Percentiles rank a stretch among this genome's conserved stretches.
These are phyloP conservation scores for Xylariales sp. DNA, from an alignment of 2,329 filamentous ascomycete genomes.

Conservation along the genomic window DNA sequence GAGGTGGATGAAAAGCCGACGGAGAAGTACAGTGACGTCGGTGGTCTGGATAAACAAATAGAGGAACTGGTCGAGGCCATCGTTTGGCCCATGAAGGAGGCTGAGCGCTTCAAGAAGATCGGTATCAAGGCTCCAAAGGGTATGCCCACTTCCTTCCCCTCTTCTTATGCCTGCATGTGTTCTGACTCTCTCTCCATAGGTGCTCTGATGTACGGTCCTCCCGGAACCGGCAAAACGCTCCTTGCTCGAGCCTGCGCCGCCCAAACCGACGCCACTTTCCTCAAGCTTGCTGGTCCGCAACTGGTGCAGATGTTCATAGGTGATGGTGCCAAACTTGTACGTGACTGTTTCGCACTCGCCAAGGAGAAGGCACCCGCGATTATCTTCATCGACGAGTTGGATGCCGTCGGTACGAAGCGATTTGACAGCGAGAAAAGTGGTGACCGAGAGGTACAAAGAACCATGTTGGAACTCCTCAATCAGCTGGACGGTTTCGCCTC, in stretches of 20 bases:
- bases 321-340: constrained; percentile 94
- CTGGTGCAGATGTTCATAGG: constrained; percentile 99
- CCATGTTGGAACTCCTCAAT: constrained; percentile 97
- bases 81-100: constrained; percentile 99
- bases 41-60: constrained; percentile 97
- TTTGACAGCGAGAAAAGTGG: constrained; percentile 98
- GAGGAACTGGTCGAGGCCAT: constrained; percentile 98
- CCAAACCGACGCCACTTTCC: constrained; percentile 96
- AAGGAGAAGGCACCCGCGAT: constrained; percentile 99
- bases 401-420: constrained; percentile 97
- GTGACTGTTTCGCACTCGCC: constrained; percentile 93
- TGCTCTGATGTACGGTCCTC: constrained; percentile 95
- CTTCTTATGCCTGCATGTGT: neutral
- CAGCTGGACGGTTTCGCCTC: constrained; percentile 97
- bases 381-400: constrained; percentile 98
- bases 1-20: constrained; percentile 99
- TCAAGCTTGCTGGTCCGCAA: constrained; percentile 96
- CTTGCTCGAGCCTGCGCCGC: constrained; percentile 94
- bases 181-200: constrained; percentile 45
- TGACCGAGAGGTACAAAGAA: constrained; percentile 95
- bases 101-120: constrained; percentile 98
- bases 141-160: constrained; percentile 38
- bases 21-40: constrained; percentile 97
- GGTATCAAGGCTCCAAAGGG: constrained; percentile 99
- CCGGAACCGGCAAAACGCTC: constrained; percentile 85